These are phyloP conservation scores for Trichoderma sp. DNA, from an alignment of 2,329 filamentous ascomycete genomes.

Conservation along the genomic window DNA sequence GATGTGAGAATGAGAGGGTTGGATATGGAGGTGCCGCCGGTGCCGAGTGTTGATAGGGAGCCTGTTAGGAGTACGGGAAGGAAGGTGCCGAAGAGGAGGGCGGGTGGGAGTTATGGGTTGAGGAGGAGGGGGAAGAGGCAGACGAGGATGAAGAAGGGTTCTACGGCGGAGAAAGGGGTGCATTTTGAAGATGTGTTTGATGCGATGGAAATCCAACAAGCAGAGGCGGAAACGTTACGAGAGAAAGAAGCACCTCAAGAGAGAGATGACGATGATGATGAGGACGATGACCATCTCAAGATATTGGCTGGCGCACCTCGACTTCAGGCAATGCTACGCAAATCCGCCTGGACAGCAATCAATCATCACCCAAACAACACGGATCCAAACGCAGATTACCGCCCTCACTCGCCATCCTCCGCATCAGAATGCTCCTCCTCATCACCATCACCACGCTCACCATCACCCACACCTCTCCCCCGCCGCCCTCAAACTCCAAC, in stretches of 20 bases:
- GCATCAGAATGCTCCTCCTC: neutral
- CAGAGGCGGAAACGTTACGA: neutral
- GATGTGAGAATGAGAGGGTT: neutral
- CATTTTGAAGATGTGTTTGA: neutral
- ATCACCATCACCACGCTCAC: neutral
- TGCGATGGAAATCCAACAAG: neutral
- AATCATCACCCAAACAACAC: neutral
- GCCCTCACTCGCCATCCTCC: neutral
- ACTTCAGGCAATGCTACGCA: neutral
- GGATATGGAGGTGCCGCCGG: neutral
- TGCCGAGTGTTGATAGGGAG: neutral
- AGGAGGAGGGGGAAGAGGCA: neutral
- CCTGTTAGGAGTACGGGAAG: neutral
- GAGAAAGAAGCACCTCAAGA: neutral
- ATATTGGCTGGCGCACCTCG: neutral
- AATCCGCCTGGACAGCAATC: neutral
- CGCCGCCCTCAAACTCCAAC: neutral
- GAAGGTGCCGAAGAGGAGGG: neutral
- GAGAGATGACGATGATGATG: neutral
- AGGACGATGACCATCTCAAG: constrained; percentile 3
- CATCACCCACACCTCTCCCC: neutral
- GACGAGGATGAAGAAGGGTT: neutral
- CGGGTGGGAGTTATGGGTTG: neutral
- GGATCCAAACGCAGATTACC: neutral
- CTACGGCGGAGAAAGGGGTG: neutral